These are phyloP conservation scores for Curvularia hawaiiensis DNA, from an alignment of 2,329 filamentous ascomycete genomes.

Conservation along the genomic window DNA sequence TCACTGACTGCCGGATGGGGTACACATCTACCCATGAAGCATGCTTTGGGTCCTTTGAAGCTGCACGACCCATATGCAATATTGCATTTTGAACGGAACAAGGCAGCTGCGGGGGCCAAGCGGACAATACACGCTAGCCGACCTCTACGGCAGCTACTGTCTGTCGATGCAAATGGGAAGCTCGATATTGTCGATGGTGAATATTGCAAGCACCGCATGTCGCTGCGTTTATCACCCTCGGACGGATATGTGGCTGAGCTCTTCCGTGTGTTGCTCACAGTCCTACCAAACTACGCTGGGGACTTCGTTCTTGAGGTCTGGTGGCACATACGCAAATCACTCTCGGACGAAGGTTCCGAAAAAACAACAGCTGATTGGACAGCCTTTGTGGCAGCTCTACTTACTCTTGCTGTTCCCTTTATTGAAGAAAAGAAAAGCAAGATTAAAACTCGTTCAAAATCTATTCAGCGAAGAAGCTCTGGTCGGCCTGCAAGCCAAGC, in stretches of 20 bases:
- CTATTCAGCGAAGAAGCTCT: slow-evolving; percentile 30
- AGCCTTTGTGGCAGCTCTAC: slow-evolving; percentile 49
- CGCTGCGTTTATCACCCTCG: slow-evolving; percentile 38
- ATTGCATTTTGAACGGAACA: slow-evolving; percentile 30
- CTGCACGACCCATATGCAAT: slow-evolving; percentile 44
- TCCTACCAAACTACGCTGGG: slow-evolving; percentile 44
- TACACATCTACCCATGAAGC: slow-evolving; percentile 38
- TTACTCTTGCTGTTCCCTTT: slow-evolving; percentile 46
- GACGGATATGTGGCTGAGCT: slow-evolving; percentile 36
- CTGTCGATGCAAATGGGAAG: slow-evolving; percentile 32
- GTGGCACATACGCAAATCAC: slow-evolving; percentile 44
- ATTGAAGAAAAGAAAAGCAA: slow-evolving; percentile 38
- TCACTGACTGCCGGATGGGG: slow-evolving; percentile 47
- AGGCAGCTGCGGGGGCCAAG: slow-evolving; percentile 41
- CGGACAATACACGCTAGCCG: slow-evolving; percentile 34
- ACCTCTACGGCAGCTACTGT: slow-evolving; percentile 32
- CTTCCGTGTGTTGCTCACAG: slow-evolving; percentile 39
- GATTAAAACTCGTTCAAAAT: slow-evolving; percentile 22
- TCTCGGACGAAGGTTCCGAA: slow-evolving; percentile 19
- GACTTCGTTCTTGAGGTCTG: slow-evolving; percentile 47
- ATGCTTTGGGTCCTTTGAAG: slow-evolving; percentile 33
- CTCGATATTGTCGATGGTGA: slow-evolving; percentile 43
- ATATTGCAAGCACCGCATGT: slow-evolving; percentile 38
- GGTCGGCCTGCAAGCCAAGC: slow-evolving; percentile 31
- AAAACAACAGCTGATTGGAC: slow-evolving; percentile 41